A percentile compares a stretch with the other conserved stretches of the same genome.
Evolutionary conservation across 129 eudicot genomes (phyloP).

Genomic region (Deinandra increscens): DNA sequence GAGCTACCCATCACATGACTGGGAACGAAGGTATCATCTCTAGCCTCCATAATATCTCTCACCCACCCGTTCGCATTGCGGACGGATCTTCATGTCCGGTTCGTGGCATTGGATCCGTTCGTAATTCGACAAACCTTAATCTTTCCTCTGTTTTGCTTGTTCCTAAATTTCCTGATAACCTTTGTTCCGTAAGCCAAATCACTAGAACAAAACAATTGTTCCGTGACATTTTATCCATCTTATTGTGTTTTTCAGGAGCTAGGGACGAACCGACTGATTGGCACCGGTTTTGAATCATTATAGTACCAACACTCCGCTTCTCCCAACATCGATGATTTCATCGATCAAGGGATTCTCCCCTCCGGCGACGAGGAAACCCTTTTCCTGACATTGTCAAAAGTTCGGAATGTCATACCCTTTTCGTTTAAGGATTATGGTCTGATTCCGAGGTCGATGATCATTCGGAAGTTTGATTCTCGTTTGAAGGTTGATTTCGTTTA

Average conservation of each 20-base stretch:
- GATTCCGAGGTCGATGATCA: too few species aligned
- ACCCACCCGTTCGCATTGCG: not conserved
- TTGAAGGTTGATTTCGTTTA: too few species aligned
- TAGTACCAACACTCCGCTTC: too few species aligned
- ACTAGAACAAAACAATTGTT: not conserved
- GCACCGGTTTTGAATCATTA: not conserved
- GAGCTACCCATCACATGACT: not conserved
- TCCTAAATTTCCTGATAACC: not conserved
- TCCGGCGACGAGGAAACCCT: too few species aligned
- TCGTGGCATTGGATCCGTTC: not conserved
- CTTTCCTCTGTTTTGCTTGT: not conserved
- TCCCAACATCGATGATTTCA: too few species aligned
- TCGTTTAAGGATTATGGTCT: too few species aligned
- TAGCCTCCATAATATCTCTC: not conserved
- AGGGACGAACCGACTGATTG: not conserved
- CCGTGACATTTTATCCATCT: not conserved
- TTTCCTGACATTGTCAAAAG: too few species aligned
- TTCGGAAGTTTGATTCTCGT: too few species aligned
- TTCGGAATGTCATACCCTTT: too few species aligned
- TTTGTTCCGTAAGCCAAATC: not conserved
- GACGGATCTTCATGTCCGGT: not conserved
- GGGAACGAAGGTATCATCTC: not conserved
- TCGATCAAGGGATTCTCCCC: too few species aligned
- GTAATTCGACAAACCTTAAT: not conserved
- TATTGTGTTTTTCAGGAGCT: not conserved